Base-by-base conservation (phyloP, 192 early-diverging fungal species). In the Fimicolochytrium jonesii region DNA sequence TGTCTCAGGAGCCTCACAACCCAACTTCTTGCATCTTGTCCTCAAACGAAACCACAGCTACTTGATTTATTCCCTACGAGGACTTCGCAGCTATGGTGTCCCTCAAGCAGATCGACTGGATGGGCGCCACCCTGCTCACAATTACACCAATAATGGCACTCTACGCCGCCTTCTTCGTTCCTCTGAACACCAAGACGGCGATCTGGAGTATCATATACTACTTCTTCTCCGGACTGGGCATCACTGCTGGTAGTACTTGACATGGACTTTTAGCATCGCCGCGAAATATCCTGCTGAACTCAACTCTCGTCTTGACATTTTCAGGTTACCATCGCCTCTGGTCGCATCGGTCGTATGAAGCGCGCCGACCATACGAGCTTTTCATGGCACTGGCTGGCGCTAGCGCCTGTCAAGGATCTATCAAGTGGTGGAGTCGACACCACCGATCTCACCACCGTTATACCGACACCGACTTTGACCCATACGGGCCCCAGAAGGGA, bases 131-230 rank as follows among this genome's bases (percentile, higher is more conserved):
- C 22, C 58, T 75, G 26, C 62, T 80, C 41, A 59, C 58, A 1
- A 36, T 29, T 29, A 77, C 90, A 10, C 95, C 95, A 23, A 49
- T 94, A 33, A 71, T 92, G 37, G 89, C 88, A 35, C 56, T 92
- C 22, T 93, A 93, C 63, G 90, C 91, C 61, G 44, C 87, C 36
- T 63, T 86, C 28, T 91, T 85, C 44, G 90, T 90, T 11, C 71
- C 82, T 35, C 56, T 94, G 39, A 68, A 66, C 33, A 44, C 47
- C 20, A 84, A 88, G 75, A 97, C 94, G 2, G 63, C 87, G 36
- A 63, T 88, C 58, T 92, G 86, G 74, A 64, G 85, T 3, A 37
- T 87, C n/a, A 31, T 78, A 1, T 92, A 84, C 61, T 92, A 92
- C 63, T 85, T 83, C 50, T 56, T 83, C 41, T 92, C 91, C 11